Base-by-base conservation (phyloP, 495 filamentous ascomycete genomes). In the Penicillium roqueforti region DNA sequence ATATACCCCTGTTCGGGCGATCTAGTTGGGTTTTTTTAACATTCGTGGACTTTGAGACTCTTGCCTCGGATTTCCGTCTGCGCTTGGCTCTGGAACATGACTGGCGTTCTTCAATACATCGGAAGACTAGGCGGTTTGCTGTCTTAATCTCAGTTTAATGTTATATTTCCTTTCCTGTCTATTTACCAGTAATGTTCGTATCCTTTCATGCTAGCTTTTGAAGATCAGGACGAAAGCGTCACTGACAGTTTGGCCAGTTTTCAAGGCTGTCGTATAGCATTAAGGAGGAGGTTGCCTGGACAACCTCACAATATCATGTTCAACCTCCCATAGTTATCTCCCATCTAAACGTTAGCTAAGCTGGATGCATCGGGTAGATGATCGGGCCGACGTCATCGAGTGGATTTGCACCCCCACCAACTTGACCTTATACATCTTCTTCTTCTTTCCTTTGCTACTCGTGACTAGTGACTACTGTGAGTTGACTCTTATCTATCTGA, bases 1-100 rank as follows among this genome's bases (percentile, higher is more conserved):
- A 59, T 61, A 66, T 66, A 66, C 63, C 63, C 62, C 57, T 23
- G 41, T 57, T 48, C 50, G 61, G 60, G 58, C 59, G 46, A 61
- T 59, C 60, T 34, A 58, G 62, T 59, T 63, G 63, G 60, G 60
- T 66, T 57, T 61, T 66, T 26, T 52, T 31, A 43, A 26, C 38
- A 52, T 44, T 52, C 20, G 22, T 25, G 39, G 18, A 44, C 29
- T 52, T 28, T 14, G 38, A n/a, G 29, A 18, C 31, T 37, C 45
- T 38, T 34, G 42, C 23, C 22, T 43, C 16, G 14, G n/a, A 6
- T 16, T 37, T 53, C 47, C 20, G 19, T 22, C 42, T 40, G 9
- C 6, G 42, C 42, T 54, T 31, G n/a, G 14, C 18, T 22, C 41
- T 13, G 39, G 20, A 42, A 25, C 39, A 52, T 52, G 29, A 52